Evolutionary conservation across 805 yeast species (phyloP).

Genomic region (Saccharomycopsis sp.): DNA sequence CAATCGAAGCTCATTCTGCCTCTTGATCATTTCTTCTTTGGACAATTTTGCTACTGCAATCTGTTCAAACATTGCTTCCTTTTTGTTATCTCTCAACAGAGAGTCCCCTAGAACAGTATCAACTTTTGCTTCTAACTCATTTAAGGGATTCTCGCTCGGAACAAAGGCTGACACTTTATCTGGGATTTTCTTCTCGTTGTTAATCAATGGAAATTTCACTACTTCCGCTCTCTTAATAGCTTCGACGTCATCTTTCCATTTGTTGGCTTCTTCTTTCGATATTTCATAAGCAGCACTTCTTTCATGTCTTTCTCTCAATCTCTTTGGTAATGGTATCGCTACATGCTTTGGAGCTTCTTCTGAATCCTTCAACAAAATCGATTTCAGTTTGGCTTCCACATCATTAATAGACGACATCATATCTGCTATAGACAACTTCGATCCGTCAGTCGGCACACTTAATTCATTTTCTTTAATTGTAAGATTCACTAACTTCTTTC

Average conservation of each 20-base stretch:
- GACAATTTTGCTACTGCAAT: conserved; percentile 75
- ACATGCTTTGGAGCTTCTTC: conserved; percentile 43
- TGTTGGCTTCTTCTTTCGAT: conserved; percentile 76
- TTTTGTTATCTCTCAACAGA: conserved; percentile 60
- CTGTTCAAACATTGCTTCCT: conserved; percentile 82
- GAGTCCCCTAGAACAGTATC: conserved; percentile 56
- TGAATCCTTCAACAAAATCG: conserved; percentile 36
- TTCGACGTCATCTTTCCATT: conserved; percentile 82
- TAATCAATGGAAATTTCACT: conserved; percentile 64
- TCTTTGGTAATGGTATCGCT: conserved; percentile 76
- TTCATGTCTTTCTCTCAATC: conserved; percentile 80
- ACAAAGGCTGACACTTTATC: conserved; percentile 50
- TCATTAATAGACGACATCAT: conserved; percentile 66
- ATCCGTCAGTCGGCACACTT: conserved; percentile 54
- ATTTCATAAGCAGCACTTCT: conserved; percentile 87
- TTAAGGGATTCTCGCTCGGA: conserved; percentile 40
- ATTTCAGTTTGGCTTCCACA: conserved; percentile 40
- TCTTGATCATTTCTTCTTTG: conserved; percentile 67
- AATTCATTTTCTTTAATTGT: conserved; percentile 63
- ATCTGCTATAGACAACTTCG: conserved; percentile 58
- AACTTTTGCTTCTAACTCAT: conserved; percentile 63
- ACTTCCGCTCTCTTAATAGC: conserved; percentile 73
- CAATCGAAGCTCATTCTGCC: conserved; percentile 75
- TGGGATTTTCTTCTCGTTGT: conserved; percentile 35
- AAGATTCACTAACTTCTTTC: conserved; percentile 45